Base-by-base conservation (phyloP, 192 early-diverging fungal species). In the Allomyces javanicus region DNA sequence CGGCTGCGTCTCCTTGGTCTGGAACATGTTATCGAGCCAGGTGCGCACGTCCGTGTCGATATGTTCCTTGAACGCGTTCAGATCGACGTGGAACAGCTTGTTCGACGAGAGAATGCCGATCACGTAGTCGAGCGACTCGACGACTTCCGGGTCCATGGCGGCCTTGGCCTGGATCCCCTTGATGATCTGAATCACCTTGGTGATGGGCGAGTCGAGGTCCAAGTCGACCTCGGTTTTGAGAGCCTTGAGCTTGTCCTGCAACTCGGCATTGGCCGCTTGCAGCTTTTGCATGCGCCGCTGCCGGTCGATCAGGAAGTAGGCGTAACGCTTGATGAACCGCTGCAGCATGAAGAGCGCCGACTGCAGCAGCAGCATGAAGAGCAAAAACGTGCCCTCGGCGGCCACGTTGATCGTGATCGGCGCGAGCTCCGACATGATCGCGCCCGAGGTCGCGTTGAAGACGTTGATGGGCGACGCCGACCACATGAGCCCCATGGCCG, bases 111-210 rank as follows among this genome's bases (percentile, higher is more conserved):
- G 65, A 9, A 79, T 61, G 40, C 69, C 63, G 40, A 79, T 67
- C 17, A 76, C 78, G 43, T 78, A 76, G 67, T 79, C 78, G 25
- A 79, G 65, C 24, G 63, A 69, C 67, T 76, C 74, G 65, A 74
- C 67, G 14, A 72, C 62, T 45, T 78, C 76, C 44, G 64, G 70
- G 64, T 79, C 77, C 63, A 78, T 61, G 27, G 17, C 17, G 17
- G 12, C 61, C 21, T 68, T 65, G 26, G 66, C 71, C 61, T 79
- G 78, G 33, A 79, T 67, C 40, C 44, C 66, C 44, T 68, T 66
- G 58, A 79, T 76, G 44, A 74, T 66, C 68, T 76, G 75, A 66
- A 78, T 76, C 24, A 78, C 78, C 64, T 79, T 79, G 17, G 72
- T 74, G 58, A 79, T 77, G 23, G 78, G 78, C 55, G 75, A 74